Evolutionary conservation across 345 rosid genomes (phyloP).

Genomic region (Gossypium thurberi): DNA sequence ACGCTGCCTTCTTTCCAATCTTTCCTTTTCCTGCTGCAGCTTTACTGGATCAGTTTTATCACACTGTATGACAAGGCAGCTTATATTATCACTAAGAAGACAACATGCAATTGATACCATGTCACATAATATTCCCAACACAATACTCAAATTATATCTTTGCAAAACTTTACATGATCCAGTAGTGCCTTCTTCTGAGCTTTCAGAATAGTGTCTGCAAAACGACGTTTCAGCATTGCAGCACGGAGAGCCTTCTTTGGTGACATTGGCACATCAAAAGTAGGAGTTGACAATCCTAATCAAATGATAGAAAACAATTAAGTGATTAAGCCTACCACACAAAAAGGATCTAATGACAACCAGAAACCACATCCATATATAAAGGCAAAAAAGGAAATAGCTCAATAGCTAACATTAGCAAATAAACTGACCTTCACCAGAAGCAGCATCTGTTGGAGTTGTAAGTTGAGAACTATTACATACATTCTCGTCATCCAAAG

Average conservation of each 20-base stretch:
- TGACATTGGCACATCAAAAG: slow-evolving; percentile 44
- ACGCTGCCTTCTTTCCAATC: slow-evolving; percentile 56
- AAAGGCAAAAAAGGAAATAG: background rate
- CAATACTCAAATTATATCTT: background rate
- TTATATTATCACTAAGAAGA: background rate
- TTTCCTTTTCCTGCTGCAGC: slow-evolving; percentile 60
- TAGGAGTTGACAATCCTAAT: slow-evolving; percentile 40
- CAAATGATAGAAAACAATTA: slow-evolving; percentile 1
- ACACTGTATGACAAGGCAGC: slow-evolving; percentile 31
- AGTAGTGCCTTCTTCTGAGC: slow-evolving; percentile 60
- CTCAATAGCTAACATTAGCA: background rate
- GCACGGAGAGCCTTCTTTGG: slow-evolving; percentile 79
- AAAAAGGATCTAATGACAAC: background rate
- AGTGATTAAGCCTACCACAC: background rate
- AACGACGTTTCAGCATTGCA: slow-evolving; percentile 66
- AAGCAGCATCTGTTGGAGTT: slow-evolving; percentile 30
- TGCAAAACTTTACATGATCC: slow-evolving; percentile 38
- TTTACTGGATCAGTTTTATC: slow-evolving; percentile 56
- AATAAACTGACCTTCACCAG: slow-evolving; percentile 44
- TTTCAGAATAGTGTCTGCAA: slow-evolving; percentile 56
- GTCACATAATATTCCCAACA: background rate
- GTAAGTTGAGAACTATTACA: slow-evolving; percentile 43
- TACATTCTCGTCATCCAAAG: slow-evolving; percentile 44
- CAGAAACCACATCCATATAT: background rate
- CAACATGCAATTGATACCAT: background rate